A percentile compares a stretch with the other conserved stretches of the same genome.
Conservation (phyloP, 805 yeast species). For the Dipodascopsis uninucleata region DNA sequence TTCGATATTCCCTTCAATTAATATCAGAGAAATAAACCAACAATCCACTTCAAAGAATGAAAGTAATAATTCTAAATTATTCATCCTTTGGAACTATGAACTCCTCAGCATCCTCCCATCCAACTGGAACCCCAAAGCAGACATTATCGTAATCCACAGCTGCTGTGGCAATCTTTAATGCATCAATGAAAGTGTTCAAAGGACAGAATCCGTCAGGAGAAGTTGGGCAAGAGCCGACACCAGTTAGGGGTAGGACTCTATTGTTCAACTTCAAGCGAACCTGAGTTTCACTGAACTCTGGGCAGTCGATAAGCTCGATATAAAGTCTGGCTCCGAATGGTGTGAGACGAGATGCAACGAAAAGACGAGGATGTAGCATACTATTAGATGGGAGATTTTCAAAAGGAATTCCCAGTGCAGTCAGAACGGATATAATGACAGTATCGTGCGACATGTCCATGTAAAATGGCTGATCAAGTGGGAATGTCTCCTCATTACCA, state of each 20-base stretch:
- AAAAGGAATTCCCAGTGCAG: slow-evolving; percentile 57
- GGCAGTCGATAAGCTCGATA: slow-evolving; percentile 40
- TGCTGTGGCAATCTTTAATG: slow-evolving; percentile 32
- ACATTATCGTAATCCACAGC: slow-evolving; percentile 32
- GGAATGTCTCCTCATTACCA: slow-evolving; percentile 35
- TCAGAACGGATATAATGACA: slow-evolving; percentile 55
- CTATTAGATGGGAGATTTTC: slow-evolving; percentile 45
- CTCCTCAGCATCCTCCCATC: slow-evolving; percentile 27
- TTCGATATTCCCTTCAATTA: too few species aligned
- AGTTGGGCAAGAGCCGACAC: slow-evolving; percentile 37
- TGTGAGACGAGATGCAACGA: slow-evolving; percentile 40
- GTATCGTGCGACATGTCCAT: slow-evolving; percentile 75
- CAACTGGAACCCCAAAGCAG: slow-evolving; percentile 32
- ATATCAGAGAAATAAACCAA: too few species aligned
- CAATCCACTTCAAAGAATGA: too few species aligned
- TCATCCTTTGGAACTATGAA: slow-evolving; percentile 14
- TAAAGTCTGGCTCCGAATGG: slow-evolving; percentile 43
- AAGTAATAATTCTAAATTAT: too few species aligned
- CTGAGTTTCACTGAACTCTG: slow-evolving; percentile 24
- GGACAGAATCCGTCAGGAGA: slow-evolving; percentile 37
- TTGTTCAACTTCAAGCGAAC: slow-evolving; percentile 39
- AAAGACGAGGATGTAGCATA: slow-evolving; percentile 42
- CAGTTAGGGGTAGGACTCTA: slow-evolving; percentile 39
- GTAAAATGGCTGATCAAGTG: slow-evolving; percentile 51
- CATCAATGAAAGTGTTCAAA: slow-evolving; percentile 31